These are phyloP conservation scores for Pontederia paniculata DNA, from an alignment of 176 grass and related monocot species.

Conservation along the genomic window DNA sequence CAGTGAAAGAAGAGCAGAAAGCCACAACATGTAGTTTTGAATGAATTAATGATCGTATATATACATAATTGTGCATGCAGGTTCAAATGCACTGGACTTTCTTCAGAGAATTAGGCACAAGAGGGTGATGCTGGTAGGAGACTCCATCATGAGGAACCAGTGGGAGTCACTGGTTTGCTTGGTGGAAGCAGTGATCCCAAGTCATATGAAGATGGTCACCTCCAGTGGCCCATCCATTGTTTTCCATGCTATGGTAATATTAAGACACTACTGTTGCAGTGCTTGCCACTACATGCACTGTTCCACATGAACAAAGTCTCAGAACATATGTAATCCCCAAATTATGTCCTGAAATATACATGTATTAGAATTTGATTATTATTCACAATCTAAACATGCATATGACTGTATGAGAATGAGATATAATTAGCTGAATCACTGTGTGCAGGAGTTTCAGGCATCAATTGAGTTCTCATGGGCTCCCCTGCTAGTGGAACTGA, in stretches of 20 bases:
- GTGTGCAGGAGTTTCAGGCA: slow-evolving; percentile 29
- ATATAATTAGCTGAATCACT: not conserved
- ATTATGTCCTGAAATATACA: too few relatives aligned
- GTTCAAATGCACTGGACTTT: slow-evolving; percentile 41
- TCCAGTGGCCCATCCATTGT: slow-evolving; percentile 15
- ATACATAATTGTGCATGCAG: slow-evolving; percentile 3
- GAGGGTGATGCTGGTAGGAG: slow-evolving; percentile 37
- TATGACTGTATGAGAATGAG: too few relatives aligned
- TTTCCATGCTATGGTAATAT: slow-evolving; percentile 34
- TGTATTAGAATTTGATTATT: too few relatives aligned
- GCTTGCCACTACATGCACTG: too few relatives aligned
- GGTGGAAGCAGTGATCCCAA: slow-evolving; percentile 33
- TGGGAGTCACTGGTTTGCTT: slow-evolving; percentile 46
- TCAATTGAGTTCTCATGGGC: slow-evolving; percentile 40
- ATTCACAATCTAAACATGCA: too few relatives aligned
- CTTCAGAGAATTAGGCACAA: slow-evolving; percentile 30
- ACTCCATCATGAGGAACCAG: slow-evolving; percentile 42
- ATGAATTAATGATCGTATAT: too few relatives aligned
- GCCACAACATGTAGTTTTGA: not conserved
- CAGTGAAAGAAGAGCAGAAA: too few relatives aligned
- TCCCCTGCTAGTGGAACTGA: slow-evolving; percentile 33
- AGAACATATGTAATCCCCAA: too few relatives aligned
- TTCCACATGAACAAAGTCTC: too few relatives aligned
- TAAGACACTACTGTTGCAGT: not conserved
- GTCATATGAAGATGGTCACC: slow-evolving; percentile 26